Conservation (phyloP, 2,329 filamentous ascomycete genomes). For the Exophiala calicioides region DNA sequence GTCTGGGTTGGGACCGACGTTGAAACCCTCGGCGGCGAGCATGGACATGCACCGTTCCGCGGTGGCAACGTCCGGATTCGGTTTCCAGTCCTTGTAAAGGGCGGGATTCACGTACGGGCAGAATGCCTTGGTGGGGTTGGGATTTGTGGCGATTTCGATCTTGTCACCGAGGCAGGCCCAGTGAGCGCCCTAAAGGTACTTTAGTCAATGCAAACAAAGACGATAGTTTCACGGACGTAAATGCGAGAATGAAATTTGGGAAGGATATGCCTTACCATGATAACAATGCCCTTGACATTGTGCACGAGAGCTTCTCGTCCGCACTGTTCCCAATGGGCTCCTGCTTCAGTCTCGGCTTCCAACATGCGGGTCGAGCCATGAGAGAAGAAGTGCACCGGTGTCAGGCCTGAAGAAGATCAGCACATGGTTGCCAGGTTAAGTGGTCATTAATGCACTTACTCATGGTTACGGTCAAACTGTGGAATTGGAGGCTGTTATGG, state of each 20-base stretch:
- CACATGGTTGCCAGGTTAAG: no score
- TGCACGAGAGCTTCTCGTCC: slow-evolving; percentile 63
- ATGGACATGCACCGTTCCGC: slow-evolving; percentile 52
- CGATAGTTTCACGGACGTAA: no score
- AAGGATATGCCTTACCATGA: slow-evolving; percentile 54
- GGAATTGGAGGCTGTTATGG: no score
- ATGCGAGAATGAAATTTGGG: no score
- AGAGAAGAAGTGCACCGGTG: slow-evolving; percentile 67
- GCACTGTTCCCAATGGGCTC: slow-evolving; percentile 65
- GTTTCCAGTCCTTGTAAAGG: slow-evolving; percentile 64
- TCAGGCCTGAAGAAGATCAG: no score
- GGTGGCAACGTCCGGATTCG: slow-evolving; percentile 59
- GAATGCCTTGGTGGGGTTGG: not conserved
- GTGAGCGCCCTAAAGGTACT: slow-evolving; percentile 56
- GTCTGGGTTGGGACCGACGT: slow-evolving; percentile 42
- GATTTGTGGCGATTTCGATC: slow-evolving; percentile 62
- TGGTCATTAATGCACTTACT: no score
- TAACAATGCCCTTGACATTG: slow-evolving; percentile 63
- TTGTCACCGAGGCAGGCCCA: slow-evolving; percentile 61
- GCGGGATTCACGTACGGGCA: slow-evolving; percentile 66
- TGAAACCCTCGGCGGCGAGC: slow-evolving; percentile 55
- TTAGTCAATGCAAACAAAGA: no score
- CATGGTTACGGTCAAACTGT: no score
- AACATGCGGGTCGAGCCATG: slow-evolving; percentile 74
- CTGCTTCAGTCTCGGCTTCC: slow-evolving; percentile 63